A percentile compares a stretch with the other conserved stretches of the same genome.
These are phyloP conservation scores for Myochromella boudieri DNA, from an alignment of 768 basidiomycete genomes.

Conservation along the genomic window DNA sequence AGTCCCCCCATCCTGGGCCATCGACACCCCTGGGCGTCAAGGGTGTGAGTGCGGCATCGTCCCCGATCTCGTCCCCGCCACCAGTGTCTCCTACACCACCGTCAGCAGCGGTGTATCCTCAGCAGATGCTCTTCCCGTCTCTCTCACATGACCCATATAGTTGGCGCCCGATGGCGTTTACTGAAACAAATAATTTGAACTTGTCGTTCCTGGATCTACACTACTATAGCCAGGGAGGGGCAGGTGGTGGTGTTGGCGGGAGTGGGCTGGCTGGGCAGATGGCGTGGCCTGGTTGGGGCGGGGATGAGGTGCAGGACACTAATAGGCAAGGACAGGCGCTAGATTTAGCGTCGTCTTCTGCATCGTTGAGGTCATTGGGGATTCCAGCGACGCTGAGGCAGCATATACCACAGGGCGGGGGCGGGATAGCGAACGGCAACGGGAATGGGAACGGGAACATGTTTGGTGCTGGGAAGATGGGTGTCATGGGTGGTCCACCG, in stretches of 20 bases:
- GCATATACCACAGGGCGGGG: constrained; percentile 7
- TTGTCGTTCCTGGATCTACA: constrained; percentile 75
- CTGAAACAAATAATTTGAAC: constrained; percentile 32
- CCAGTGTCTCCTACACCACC: background rate
- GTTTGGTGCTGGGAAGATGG: constrained; percentile 1
- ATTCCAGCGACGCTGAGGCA: constrained; percentile 18
- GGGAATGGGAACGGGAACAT: background rate
- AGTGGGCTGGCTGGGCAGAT: constrained; percentile 10
- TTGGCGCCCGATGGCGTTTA: constrained; percentile 25
- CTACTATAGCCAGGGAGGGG: constrained; percentile 39
- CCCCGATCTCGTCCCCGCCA: constrained; percentile 1
- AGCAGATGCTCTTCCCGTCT: constrained; percentile 14
- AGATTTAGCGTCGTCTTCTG: constrained; percentile 34
- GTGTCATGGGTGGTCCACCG: background rate
- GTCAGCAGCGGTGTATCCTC: constrained; percentile 7
- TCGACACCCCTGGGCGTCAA: background rate
- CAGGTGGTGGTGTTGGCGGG: constrained; percentile 8
- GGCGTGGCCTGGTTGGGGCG: constrained; percentile 6
- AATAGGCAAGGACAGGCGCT: constrained; percentile 31
- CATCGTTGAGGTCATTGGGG: constrained; percentile 20
- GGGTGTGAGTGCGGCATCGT: background rate
- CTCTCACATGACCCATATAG: constrained; percentile 16
- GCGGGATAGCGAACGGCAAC: background rate
- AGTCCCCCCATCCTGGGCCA: background rate
- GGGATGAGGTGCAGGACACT: background rate